Conservation (phyloP, 2,329 filamentous ascomycete genomes). For the Fusarium graminum region DNA sequence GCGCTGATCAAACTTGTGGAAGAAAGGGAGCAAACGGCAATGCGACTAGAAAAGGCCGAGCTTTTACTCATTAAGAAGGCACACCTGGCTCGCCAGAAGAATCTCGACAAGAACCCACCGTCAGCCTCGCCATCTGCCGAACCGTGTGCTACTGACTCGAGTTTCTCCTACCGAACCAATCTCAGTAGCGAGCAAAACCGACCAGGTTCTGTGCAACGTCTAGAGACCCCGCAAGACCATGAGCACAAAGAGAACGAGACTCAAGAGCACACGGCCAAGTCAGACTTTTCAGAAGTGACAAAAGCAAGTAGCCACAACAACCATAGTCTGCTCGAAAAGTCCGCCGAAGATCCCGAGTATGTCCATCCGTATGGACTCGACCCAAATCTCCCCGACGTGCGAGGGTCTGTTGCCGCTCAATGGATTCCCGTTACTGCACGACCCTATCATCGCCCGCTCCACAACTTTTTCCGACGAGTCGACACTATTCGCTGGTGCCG, state of each 20-base stretch:
- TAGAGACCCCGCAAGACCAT: constrained; percentile 22
- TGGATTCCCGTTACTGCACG: constrained; percentile 81
- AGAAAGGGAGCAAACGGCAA: constrained; percentile 82
- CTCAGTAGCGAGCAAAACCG: constrained; percentile 27
- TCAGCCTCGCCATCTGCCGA: constrained; percentile 26
- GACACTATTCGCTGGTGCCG: constrained; percentile 95
- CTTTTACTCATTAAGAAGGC: constrained; percentile 85
- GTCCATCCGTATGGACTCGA: constrained; percentile 55
- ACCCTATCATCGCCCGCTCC: constrained; percentile 77
- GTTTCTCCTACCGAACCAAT: constrained; percentile 27
- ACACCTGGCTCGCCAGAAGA: constrained; percentile 77
- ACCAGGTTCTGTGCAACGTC: constrained; percentile 1
- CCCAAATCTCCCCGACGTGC: constrained; percentile 55
- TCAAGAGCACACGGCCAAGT: constrained; percentile 24
- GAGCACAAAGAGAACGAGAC: not conserved
- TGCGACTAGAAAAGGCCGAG: constrained; percentile 88
- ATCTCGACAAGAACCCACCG: constrained; percentile 20
- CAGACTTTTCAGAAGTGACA: constrained; percentile 30
- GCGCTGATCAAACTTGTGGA: constrained; percentile 85
- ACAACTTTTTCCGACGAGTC: constrained; percentile 85
- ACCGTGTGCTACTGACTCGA: constrained; percentile 25
- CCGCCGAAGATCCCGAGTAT: constrained; percentile 52
- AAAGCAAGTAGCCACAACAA: constrained; percentile 8
- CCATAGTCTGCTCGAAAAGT: constrained; percentile 37
- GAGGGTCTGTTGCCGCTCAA: constrained; percentile 72